Evolutionary conservation across 305 asterid species (phyloP).

Genomic region (Solanum hybrid): DNA sequence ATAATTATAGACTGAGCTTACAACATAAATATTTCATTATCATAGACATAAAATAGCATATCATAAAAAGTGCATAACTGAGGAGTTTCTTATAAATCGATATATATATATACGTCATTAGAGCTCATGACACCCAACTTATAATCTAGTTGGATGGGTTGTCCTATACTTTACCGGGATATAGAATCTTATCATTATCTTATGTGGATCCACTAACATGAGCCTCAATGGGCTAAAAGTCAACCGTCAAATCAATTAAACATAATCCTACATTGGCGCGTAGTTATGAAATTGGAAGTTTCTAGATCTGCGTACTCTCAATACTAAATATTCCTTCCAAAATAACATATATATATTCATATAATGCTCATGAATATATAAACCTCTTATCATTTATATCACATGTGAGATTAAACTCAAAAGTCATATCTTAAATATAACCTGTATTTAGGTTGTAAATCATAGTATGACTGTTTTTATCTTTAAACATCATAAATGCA

Average conservation of each 20-base stretch:
- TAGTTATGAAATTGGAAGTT: background rate
- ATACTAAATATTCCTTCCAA: background rate
- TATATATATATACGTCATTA: background rate
- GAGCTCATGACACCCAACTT: background rate
- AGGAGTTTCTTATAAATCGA: background rate
- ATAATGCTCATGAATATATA: background rate
- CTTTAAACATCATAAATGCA: background rate
- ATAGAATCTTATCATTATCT: background rate
- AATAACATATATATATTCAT: no score
- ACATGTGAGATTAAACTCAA: background rate
- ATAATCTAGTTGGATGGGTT: background rate
- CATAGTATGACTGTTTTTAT: background rate
- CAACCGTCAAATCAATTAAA: background rate
- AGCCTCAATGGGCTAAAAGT: background rate
- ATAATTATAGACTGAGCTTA: no score
- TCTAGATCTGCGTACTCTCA: background rate
- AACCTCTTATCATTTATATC: background rate
- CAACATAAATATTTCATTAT: no score
- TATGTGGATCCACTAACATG: background rate
- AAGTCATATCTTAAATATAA: background rate
- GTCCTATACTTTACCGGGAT: background rate
- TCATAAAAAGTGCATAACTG: background rate
- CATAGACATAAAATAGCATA: no score
- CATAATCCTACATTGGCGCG: background rate
- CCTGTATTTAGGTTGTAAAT: background rate